Conservation (phyloP, 345 rosid genomes). For the Mercurialis annua region DNA sequence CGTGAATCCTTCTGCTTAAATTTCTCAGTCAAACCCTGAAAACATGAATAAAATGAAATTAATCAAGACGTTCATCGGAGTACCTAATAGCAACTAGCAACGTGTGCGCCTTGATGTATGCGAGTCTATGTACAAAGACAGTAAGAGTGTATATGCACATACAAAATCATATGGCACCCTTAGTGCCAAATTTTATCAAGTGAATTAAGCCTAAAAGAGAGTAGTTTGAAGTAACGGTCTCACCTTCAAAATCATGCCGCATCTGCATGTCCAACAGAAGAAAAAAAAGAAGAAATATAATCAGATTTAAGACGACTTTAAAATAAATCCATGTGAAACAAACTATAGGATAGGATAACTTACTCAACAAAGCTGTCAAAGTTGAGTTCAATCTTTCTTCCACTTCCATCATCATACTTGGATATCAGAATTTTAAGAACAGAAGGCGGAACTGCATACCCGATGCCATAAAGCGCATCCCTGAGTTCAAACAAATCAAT, state of each 20-base stretch:
- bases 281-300: not conserved
- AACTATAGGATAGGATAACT: constrained; percentile 19
- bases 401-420: constrained; percentile 50
- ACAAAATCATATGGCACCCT: not conserved
- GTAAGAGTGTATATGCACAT: not conserved
- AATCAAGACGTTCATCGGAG: not conserved
- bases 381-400: constrained; percentile 42
- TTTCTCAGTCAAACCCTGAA: constrained; percentile 67
- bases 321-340: not conserved
- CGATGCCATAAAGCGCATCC: constrained; percentile 59
- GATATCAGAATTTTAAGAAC: constrained; percentile 52
- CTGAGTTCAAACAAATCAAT: constrained; percentile 53
- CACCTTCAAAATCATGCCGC: constrained; percentile 76
- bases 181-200: not conserved
- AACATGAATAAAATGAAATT: not conserved
- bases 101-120: not conserved
- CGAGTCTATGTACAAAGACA: too few species aligned
- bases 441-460: constrained; percentile 57
- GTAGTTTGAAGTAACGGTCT: constrained; percentile 4
- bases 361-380: constrained; percentile 69
- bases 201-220: not conserved
- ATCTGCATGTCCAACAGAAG: constrained; percentile 41
- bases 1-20: constrained; percentile 60
- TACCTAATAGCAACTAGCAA: not conserved
- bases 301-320: not conserved